phyloP scores from a whole-genome alignment of 208 protist species.

The Naegleria lovaniensis region DNA sequence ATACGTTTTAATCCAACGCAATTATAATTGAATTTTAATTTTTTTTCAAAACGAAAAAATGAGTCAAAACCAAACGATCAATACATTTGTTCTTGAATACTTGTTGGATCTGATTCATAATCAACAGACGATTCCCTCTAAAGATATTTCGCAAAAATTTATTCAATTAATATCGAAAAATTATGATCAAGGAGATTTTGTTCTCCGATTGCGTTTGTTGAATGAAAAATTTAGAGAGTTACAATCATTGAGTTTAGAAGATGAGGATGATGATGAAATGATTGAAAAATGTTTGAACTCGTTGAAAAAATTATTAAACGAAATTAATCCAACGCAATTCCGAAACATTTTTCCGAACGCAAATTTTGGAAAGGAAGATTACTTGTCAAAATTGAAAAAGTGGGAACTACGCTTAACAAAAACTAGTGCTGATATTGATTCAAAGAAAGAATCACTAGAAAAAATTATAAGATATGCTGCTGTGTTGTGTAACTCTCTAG shows the following conservation, averaged over 20 bases:
- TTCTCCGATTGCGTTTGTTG: not conserved
- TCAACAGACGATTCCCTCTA: not conserved
- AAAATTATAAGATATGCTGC: not conserved
- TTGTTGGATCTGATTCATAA: not conserved
- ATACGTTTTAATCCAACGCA: too few species aligned
- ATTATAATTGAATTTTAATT: too few species aligned
- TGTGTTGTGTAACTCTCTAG: not conserved
- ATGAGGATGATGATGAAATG: not conserved
- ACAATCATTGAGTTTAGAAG: not conserved
- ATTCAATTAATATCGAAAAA: not conserved
- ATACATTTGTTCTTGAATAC: not conserved
- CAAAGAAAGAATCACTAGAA: not conserved
- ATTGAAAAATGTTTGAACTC: not conserved
- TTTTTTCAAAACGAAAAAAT: too few species aligned
- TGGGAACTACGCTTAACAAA: not conserved
- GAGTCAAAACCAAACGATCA: not conserved
- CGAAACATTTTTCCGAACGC: not conserved
- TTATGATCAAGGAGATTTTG: not conserved
- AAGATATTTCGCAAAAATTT: not conserved
- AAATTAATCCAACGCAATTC: not conserved
- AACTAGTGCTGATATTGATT: not conserved
- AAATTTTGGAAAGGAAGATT: not conserved
- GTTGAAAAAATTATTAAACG: not conserved
- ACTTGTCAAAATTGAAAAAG: not conserved
- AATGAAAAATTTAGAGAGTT: not conserved